Evolutionary conservation across 129 eudicot genomes (phyloP).

Genomic region (Helichrysum umbraculigerum): DNA sequence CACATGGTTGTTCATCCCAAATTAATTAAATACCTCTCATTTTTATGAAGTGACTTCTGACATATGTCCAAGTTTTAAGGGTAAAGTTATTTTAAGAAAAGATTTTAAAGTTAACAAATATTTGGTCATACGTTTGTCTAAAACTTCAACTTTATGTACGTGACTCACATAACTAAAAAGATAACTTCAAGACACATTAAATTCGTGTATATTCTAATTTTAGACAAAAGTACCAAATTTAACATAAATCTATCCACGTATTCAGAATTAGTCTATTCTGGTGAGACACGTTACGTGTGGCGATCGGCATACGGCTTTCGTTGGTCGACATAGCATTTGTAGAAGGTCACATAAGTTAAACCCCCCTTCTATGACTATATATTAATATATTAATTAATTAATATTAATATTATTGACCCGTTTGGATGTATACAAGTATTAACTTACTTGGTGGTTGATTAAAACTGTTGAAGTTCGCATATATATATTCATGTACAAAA

Average conservation of each 20-base stretch:
- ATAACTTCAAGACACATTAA: background rate
- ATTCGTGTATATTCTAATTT: background rate
- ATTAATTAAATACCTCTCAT: too few relatives aligned
- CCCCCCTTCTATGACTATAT: background rate
- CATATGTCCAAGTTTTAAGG: too few relatives aligned
- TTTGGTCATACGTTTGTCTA: too few relatives aligned
- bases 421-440: background rate
- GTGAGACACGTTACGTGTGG: constrained; percentile 26
- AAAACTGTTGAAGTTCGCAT: too few relatives aligned
- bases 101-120: too few relatives aligned
- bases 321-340: background rate
- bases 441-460: background rate
- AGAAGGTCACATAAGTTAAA: background rate
- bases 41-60: too few relatives aligned
- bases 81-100: too few relatives aligned
- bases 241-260: constrained; percentile 21
- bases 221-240: background rate
- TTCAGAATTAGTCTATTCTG: constrained; percentile 12
- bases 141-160: background rate
- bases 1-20: too few relatives aligned
- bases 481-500: too few relatives aligned
- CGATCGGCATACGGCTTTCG: constrained; percentile 21
- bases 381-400: background rate
- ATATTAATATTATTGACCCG: too few relatives aligned
- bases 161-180: background rate